These are phyloP conservation scores for Mimosa bimucronata DNA, from an alignment of 306 rosid genomes.

Conservation along the genomic window DNA sequence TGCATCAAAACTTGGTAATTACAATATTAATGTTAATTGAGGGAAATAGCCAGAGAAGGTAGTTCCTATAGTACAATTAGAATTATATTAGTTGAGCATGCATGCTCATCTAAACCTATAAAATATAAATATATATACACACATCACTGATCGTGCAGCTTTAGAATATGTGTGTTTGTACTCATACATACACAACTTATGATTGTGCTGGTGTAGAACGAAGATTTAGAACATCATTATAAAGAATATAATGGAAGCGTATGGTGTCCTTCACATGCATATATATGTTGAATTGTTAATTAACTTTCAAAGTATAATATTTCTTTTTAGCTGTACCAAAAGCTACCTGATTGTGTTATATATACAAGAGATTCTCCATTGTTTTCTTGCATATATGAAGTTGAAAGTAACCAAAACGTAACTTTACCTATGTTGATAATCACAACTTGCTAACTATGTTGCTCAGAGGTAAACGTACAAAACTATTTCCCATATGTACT, in stretches of 20 bases:
- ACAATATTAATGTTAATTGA: not conserved
- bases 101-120: not conserved
- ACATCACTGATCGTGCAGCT: too few relatives aligned
- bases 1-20: not conserved
- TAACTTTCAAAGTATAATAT: not conserved
- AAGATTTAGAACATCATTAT: not conserved
- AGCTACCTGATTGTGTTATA: not conserved
- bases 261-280: constrained; percentile 9
- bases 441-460: not conserved
- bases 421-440: not conserved
- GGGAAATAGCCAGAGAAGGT: not conserved
- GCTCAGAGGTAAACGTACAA: too few relatives aligned
- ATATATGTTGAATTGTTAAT: not conserved
- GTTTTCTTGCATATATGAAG: not conserved
- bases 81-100: not conserved
- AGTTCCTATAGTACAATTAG: not conserved
- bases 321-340: not conserved
- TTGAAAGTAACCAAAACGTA: too few relatives aligned
- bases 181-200: too few relatives aligned
- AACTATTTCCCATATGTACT: too few relatives aligned
- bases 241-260: not conserved
- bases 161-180: too few relatives aligned
- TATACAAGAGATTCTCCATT: not conserved
- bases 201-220: not conserved
- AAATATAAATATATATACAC: not conserved